Percentiles rank a stretch among this genome's conserved stretches.
These are phyloP conservation scores for Candida berthetii DNA, from an alignment of 805 yeast species.

Conservation along the genomic window DNA sequence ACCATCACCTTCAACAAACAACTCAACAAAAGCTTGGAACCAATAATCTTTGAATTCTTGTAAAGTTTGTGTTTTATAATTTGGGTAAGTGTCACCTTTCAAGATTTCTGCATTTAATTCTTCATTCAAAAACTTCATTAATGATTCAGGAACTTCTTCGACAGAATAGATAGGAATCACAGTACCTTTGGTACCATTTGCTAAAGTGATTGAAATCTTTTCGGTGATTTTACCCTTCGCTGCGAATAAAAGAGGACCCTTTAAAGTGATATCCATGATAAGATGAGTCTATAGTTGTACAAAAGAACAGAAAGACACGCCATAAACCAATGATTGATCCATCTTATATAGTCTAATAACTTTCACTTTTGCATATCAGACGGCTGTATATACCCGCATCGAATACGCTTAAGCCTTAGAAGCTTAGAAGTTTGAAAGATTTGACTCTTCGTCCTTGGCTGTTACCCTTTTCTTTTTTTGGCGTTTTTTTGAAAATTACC, in stretches of 20 bases:
- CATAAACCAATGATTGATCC: no score
- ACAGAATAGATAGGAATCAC: constrained; percentile 51
- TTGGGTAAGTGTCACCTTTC: constrained; percentile 75
- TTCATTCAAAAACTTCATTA: constrained; percentile 38
- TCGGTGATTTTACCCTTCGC: constrained; percentile 28
- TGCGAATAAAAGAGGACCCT: constrained; percentile 25
- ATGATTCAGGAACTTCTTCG: constrained; percentile 40
- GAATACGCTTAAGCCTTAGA: no score
- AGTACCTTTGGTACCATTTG: constrained; percentile 44
- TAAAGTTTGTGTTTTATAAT: constrained; percentile 30
- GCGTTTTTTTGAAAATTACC: no score
- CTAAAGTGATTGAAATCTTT: constrained; percentile 32
- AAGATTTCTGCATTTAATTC: constrained; percentile 63
- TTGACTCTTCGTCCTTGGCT: no score
- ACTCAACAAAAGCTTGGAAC: constrained; percentile 60
- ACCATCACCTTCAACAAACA: constrained; percentile 46
- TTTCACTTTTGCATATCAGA: no score
- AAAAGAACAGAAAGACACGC: no score
- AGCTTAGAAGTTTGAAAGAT: no score
- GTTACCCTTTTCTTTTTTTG: no score
- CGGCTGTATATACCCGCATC: no score
- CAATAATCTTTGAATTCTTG: constrained; percentile 59
- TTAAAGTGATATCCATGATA: not conserved
- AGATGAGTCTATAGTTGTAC: no score
- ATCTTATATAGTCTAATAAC: no score